Evolutionary conservation across 805 yeast species (phyloP), one percentile per base, ranked within the genome.

Genomic region (Nakazawaea wyomingensis): DNA sequence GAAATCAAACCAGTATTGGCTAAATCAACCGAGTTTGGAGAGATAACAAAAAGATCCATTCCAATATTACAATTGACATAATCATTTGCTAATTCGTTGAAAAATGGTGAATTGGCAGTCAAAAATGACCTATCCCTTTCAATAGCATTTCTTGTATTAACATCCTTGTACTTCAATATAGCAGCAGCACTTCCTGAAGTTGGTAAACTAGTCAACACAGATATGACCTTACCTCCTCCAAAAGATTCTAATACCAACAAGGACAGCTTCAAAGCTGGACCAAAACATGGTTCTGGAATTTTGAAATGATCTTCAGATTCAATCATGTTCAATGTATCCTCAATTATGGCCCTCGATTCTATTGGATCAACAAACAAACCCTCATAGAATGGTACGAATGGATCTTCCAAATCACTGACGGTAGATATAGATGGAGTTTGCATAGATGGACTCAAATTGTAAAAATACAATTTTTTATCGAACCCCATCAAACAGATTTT

Each of bases 111-210:
- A 37, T 78, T 80, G 5, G 88, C 74, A 19, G 74, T 67, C 51
- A 81, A 72, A 11, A 80, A 64, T 19, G 69, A 74, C 49, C 76
- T 59, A 14, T 69, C 66, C 20, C 61, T 54, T 18, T 76, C 69
- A 4, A 69, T 69, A 13, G 65, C 65, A 4, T 62, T 50, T 35
- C 60, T 60, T 46, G 60, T 59, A 19, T 35, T 32, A 4, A 52
- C 52, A 4, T 66, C 65, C 51, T 71, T 76, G 43, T 61, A 64
- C n/a, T 67, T 64, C 42, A 83, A 68, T 8, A 73, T 68, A 4
- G 96, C 96, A 0, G 88, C 82, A 4, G 96, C 96, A 0, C 88
- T 82, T 0, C 96, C 96, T 72, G 79, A 72, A 1, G 86, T 73
- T 5, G 99, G 96, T 31, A 88, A 60, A 2, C 80, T 65, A 2